Base-by-base conservation (phyloP, 345 rosid genomes). In the Nasturtium officinale region DNA sequence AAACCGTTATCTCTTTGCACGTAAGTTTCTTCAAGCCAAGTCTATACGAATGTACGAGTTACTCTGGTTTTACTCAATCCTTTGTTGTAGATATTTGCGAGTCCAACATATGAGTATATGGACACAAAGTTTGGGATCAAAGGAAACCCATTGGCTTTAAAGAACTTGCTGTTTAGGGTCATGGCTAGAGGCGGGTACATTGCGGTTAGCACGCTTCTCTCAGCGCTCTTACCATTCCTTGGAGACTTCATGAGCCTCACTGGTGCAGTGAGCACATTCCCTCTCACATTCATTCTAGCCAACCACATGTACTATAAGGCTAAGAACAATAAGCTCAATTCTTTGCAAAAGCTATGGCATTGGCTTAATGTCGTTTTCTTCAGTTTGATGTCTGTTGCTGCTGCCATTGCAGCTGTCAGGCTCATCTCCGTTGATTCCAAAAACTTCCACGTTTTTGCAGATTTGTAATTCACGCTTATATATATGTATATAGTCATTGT, bases 171-270 rank as follows among this genome's bases (percentile, higher is more conserved):
- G 1, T 91, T 91, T 83, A 78, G 96, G 58, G 30, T 89, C 38
- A 46, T 79, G 10, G 89, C 90, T 2, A 78, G 97, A 80, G 97
- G 99, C 0, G 85, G 98, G 18, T 90, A 91, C 81, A 82, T 95
- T 1, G 45, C 82, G 4, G 50, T 95, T 9, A 91, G 83, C 76
- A 91, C 98, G 0, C 77, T 95, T 25, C 75, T 95, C 17, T 80
- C 98, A 0, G 98, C 99, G 18, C 88, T 87, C 46, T 82, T 95
- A 16, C 99, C 99, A 0, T 95, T 95, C 79, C 80, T 95, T 0
- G 96, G 99, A 18, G 98, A 95, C 70, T 95, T 91, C 55, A 84
- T 85, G 93, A 95, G 96, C 78, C 88, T 90, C 15, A 89, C 94
- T 0, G 99, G 98, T 55, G 99, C 96, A 3, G 71, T 91, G 63